Evolutionary conservation across 2,329 filamentous ascomycete genomes (phyloP), one percentile per base, ranked within the genome.

Genomic region (Aaosphaeria pasadenensis): DNA sequence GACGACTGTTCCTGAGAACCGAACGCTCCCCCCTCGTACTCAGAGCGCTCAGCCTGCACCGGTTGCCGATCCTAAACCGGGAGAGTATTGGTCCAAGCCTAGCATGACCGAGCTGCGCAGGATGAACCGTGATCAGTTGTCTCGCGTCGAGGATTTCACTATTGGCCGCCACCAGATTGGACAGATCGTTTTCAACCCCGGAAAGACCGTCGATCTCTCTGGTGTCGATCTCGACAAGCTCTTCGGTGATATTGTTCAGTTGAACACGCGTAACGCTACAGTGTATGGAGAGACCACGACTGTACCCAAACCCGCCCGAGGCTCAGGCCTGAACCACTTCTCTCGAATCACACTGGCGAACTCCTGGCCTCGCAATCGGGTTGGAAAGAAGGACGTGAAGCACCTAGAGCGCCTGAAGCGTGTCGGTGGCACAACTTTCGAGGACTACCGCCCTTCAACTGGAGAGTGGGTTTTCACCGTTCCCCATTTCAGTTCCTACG

Each of bases 401-500:
- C 94, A 99, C 69, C 74, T 96, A 47, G 83, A 87, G 51, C 86
- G 89, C 46, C 82, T 99, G 28, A 88, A 85, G 76, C 83, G 81
- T 49, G 90, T 96, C 35, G 75, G 77, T 6, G 86, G 89, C 66
- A 97, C 94, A 0, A 83, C 84, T 4, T 97, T 96, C 60, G 78
- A 91, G 59, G 79, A 80, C 60, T 99, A 96, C 69, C 82, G 95
- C 54, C 77, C 79, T 48, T 79, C 89, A 1, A 91, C 85, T 45
- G 94, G 92, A 45, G 81, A 88, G 42, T 99, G 95, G 95, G 82
- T 83, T 11, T 99, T 99, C 74, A 84, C 78, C 7, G 94, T 99
- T n/a, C 85, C 92, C 62, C 94, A 99, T 70, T 99, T 95, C 70
- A 97, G 92, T 1, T 96, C 91, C 1, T 99, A 99, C 65, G 91